Evolutionary conservation across 805 yeast genomes (phyloP).

Genomic region (Lachancea kluyveri): DNA sequence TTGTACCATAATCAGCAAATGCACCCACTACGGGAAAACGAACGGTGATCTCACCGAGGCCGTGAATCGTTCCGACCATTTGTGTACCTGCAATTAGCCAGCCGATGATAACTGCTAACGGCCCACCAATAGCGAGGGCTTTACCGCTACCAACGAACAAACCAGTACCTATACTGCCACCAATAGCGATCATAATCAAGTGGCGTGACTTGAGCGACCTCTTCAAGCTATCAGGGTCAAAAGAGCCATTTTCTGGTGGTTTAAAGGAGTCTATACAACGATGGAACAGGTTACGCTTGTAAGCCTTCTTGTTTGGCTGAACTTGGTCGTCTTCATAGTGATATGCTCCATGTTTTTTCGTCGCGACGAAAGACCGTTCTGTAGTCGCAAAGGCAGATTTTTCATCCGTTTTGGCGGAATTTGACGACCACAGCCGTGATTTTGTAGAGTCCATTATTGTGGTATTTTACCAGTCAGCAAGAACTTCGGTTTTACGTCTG

Average conservation of each 20-base stretch:
- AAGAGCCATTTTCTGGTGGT: constrained; percentile 17
- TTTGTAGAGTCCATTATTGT: too few species aligned
- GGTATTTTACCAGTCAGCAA: too few species aligned
- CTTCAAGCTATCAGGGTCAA: constrained; percentile 13
- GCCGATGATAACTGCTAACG: constrained; percentile 59
- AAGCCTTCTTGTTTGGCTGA: background rate
- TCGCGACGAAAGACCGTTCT: too few species aligned
- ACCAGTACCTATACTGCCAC: constrained; percentile 73
- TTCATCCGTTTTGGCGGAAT: too few species aligned
- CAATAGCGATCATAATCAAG: constrained; percentile 73
- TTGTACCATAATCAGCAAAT: constrained; percentile 38
- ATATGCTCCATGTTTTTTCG: too few species aligned
- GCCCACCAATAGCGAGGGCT: constrained; percentile 61
- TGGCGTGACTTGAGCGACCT: constrained; percentile 57
- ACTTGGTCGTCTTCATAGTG: too few species aligned
- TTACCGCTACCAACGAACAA: constrained; percentile 52
- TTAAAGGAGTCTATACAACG: constrained; percentile 14
- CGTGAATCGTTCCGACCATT: constrained; percentile 49
- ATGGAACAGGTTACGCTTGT: constrained; percentile 6
- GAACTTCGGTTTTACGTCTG: too few species aligned
- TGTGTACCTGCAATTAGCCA: constrained; percentile 63
- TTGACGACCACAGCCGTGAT: too few species aligned
- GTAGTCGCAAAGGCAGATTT: too few species aligned
- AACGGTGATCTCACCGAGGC: constrained; percentile 44
- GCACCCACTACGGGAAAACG: constrained; percentile 47